These are phyloP conservation scores for Suillus lakei DNA, from an alignment of 768 basidiomycete species.

Conservation along the genomic window DNA sequence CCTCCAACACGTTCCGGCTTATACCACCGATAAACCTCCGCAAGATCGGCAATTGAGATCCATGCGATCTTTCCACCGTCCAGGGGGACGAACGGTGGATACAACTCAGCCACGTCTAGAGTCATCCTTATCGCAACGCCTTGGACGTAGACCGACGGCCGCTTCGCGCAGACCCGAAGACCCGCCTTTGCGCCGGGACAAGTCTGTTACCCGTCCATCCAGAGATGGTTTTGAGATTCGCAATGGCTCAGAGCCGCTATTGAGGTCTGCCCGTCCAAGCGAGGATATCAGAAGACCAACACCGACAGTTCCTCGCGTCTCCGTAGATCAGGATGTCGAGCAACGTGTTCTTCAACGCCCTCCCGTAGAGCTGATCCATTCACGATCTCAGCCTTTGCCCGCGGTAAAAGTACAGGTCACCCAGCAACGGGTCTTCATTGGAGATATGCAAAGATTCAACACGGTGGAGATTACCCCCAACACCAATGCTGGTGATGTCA, in stretches of 20 bases:
- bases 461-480: conserved; percentile 69
- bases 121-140: conserved; percentile 28
- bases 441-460: conserved; percentile 75
- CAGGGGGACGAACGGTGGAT: conserved; percentile 41
- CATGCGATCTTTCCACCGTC: conserved; percentile 66
- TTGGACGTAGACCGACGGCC: conserved; percentile 44
- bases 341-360: conserved; percentile 35
- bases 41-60: conserved; percentile 44
- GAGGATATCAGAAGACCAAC: conserved; percentile 32
- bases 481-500: conserved; percentile 76
- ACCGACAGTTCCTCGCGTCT: conserved; percentile 22
- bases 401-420: conserved; percentile 36
- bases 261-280: conserved; percentile 27
- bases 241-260: conserved; percentile 21
- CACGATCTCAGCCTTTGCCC: conserved; percentile 26
- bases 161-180: conserved; percentile 23
- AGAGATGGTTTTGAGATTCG: conserved; percentile 8
- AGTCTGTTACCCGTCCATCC: conserved; percentile 14
- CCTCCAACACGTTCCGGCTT: conserved; percentile 25
- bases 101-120: conserved; percentile 39
- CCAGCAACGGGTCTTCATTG: conserved; percentile 80
- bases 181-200: conserved; percentile 4
- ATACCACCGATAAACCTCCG: conserved; percentile 22
- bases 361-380: conserved; percentile 18
- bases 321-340: conserved; percentile 26